Conservation (phyloP, 768 basidiomycete genomes). For the Suillus decipiens region DNA sequence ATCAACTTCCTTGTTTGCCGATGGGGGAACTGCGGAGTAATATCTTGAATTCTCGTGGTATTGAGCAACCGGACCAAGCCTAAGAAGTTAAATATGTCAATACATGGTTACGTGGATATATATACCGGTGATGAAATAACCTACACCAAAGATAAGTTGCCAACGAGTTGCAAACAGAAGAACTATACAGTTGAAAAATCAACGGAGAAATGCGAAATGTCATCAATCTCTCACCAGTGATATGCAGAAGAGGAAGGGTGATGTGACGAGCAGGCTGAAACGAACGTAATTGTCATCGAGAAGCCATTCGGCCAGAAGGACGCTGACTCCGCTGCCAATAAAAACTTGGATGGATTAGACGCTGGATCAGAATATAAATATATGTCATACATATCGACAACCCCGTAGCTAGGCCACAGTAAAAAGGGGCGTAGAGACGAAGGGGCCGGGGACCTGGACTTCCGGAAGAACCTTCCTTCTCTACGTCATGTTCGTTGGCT, state of each 20-base stretch:
- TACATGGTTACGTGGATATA: background rate
- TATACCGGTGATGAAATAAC: constrained; percentile 23
- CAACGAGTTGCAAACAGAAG: constrained; percentile 70
- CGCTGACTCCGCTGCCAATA: constrained; percentile 58
- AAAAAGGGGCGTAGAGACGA: constrained; percentile 72
- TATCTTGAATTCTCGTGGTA: constrained; percentile 83
- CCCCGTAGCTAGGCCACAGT: constrained; percentile 65
- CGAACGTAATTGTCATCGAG: constrained; percentile 62
- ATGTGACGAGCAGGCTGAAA: constrained; percentile 63
- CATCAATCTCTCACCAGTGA: constrained; percentile 53
- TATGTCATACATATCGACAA: constrained; percentile 58
- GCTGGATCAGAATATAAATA: constrained; percentile 1
- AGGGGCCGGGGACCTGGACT: constrained; percentile 42
- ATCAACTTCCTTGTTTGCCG: constrained; percentile 62
- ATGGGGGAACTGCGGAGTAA: constrained; percentile 71
- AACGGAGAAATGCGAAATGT: constrained; percentile 9
- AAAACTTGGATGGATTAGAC: constrained; percentile 52
- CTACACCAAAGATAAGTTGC: constrained; percentile 62
- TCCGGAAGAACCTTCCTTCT: constrained; percentile 47
- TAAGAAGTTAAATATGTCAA: constrained; percentile 24
- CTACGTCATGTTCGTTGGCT: constrained; percentile 42
- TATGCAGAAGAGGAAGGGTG: constrained; percentile 76
- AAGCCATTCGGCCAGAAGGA: constrained; percentile 66
- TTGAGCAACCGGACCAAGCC: constrained; percentile 82
- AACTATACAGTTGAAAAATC: constrained; percentile 46